Percentiles rank a stretch among this genome's conserved stretches.
These are phyloP conservation scores for Venturia oleaginea DNA, from an alignment of 2,329 filamentous ascomycete genomes.

Conservation along the genomic window DNA sequence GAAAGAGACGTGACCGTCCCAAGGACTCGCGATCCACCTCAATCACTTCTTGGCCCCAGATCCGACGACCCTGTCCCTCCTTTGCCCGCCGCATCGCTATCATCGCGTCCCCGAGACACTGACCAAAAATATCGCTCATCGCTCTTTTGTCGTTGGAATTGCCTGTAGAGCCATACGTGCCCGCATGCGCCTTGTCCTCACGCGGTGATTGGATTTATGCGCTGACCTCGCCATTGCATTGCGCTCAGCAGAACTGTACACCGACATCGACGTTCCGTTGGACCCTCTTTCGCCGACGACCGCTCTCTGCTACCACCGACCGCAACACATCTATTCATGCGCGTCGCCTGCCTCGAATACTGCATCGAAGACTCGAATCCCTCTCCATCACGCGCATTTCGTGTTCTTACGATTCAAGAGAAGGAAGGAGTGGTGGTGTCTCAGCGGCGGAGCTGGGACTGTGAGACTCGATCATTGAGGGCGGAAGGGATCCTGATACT, in stretches of 20 bases:
- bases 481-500: neutral
- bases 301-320: neutral
- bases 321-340: conserved; percentile 8
- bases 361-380: neutral
- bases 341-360: neutral
- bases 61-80: neutral
- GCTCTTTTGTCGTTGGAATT: neutral
- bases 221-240: neutral
- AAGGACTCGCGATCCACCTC: neutral
- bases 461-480: conserved; percentile 4
- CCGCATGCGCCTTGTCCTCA: neutral
- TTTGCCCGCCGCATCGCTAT: neutral
- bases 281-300: neutral
- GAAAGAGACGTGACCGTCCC: neutral
- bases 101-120: neutral
- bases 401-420: neutral
- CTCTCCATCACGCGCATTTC: neutral
- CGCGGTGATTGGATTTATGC: neutral
- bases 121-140: neutral
- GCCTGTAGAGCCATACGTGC: neutral
- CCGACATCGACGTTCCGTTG: neutral
- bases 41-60: neutral
- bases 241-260: neutral
- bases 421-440: conserved; percentile 6
- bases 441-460: conserved; percentile 13